phyloP scores from a whole-genome alignment of 73 alveolate species.

The Blepharisma japonicum region DNA sequence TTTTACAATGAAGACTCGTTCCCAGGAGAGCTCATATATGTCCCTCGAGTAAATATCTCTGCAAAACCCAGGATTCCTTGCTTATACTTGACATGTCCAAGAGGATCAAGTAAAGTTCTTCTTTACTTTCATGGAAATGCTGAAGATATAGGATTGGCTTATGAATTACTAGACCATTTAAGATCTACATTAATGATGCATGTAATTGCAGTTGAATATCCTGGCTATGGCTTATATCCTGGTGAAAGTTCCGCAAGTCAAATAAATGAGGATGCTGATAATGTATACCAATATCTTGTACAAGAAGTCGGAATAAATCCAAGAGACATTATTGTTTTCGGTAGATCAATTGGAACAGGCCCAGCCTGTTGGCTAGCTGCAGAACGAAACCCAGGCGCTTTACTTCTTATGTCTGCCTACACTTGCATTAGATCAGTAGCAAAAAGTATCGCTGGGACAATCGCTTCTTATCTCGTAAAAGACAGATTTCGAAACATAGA shows the following conservation, averaged over 20 bases:
- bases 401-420: slow-evolving; percentile 75
- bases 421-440: slow-evolving; percentile 81
- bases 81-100: slow-evolving; percentile 47
- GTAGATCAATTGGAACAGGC: slow-evolving; percentile 92
- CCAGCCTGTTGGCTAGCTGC: slow-evolving; percentile 85
- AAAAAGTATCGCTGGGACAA: slow-evolving; percentile 60
- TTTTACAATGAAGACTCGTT: slow-evolving; percentile 38
- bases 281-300: slow-evolving; percentile 43
- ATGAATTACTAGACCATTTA: slow-evolving; percentile 64
- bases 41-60: slow-evolving; percentile 45
- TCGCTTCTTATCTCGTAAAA: slow-evolving; percentile 58
- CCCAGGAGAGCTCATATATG: slow-evolving; percentile 62
- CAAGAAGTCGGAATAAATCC: slow-evolving; percentile 23
- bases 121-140: slow-evolving; percentile 94
- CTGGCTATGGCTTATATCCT: slow-evolving; percentile 84
- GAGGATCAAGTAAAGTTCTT: slow-evolving; percentile 57
- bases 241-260: slow-evolving; percentile 68
- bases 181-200: slow-evolving; percentile 67
- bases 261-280: slow-evolving; percentile 62
- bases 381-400: slow-evolving; percentile 66
- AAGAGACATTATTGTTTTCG: slow-evolving; percentile 75
- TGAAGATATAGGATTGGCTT: slow-evolving; percentile 87
- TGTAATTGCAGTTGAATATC: slow-evolving; percentile 87
- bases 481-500: slow-evolving; percentile 80
- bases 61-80: slow-evolving; percentile 46